Conservation (phyloP, 148 eudicot species). For the Vaccinium darrowii region DNA sequence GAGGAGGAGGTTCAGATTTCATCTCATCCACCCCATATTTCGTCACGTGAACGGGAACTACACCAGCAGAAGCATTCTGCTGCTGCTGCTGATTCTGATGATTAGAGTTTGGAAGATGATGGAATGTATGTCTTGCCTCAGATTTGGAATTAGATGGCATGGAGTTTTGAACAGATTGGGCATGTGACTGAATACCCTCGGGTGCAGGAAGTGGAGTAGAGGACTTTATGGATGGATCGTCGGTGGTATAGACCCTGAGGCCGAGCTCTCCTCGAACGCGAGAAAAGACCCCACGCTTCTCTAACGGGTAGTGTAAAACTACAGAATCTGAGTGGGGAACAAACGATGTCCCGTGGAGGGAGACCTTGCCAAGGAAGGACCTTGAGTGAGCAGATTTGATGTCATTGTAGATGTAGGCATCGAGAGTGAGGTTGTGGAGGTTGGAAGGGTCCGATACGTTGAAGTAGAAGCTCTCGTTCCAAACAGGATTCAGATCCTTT, state of each 20-base stretch:
- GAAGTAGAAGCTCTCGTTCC: conserved; percentile 98
- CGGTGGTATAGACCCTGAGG: conserved; percentile 76
- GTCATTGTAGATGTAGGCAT: conserved; percentile 63
- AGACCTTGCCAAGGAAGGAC: conserved; percentile 82
- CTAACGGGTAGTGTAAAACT: conserved; percentile 81
- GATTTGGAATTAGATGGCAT: conserved; percentile 30
- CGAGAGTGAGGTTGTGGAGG: conserved; percentile 62
- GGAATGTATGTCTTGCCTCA: conserved; percentile 67
- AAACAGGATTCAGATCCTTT: conserved; percentile 84
- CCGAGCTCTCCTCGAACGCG: conserved; percentile 90
- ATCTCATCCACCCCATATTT: conserved; percentile 67
- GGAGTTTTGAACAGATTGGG: conserved; percentile 19
- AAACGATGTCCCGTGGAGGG: conserved; percentile 80
- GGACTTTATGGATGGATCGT: conserved; percentile 75
- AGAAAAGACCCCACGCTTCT: conserved; percentile 85
- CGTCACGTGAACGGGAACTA: conserved; percentile 37
- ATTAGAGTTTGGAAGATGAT: conserved; percentile 63
- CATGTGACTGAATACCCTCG: conserved; percentile 28
- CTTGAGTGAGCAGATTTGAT: conserved; percentile 43
- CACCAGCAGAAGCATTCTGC: conserved; percentile 27
- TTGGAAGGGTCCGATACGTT: conserved; percentile 74
- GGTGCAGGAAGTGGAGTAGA: conserved; percentile 45
- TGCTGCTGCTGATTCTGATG: conserved; percentile 39
- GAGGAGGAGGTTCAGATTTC: conserved; percentile 71
- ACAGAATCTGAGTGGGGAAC: conserved; percentile 81